Base-by-base conservation (phyloP, 2,329 filamentous ascomycete genomes). In the Diplodia seriata region DNA sequence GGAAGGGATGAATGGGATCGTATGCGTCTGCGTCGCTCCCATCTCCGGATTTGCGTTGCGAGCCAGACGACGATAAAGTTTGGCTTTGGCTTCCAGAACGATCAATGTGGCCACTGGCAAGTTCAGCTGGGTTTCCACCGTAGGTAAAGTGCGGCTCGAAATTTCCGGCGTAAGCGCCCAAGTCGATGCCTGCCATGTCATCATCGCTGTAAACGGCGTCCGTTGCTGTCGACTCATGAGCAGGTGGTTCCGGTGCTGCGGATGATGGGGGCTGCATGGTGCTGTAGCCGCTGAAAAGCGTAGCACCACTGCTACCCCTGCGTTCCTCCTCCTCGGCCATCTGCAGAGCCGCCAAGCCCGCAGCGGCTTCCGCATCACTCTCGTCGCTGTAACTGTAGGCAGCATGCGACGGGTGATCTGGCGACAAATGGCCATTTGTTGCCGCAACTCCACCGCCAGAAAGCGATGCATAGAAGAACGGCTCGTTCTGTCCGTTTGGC, bases 331-430 rank as follows among this genome's bases (percentile, higher is more conserved):
- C 87, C 70, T 97, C 93, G 4, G 93, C 93, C 80, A 94, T 88
- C 68, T 89, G 89, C 85, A 98, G 88, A 71, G 93, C 93, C 75
- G 91, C 87, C 63, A 96, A 81, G 18, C 95, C 94, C 69, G 92
- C 92, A 49, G 91, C 89, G 23, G 91, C 94, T 78, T 97, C 94
- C 0, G 91, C 89, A 75, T 98, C 94, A 75, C 93, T 96, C 61
- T 96, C 93, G 66, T 94, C 91, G 70, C 84, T 79, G 3, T 72
- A 71, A 38, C 49, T 69, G 66, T 78, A 79, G 11, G 70, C 72
- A 5, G 76, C 47, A 23, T 63, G 50, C 73, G 51, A 73, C 72
- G 67, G 68, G 36, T 73, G 70, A n/a, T 66, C 81, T 74, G 70
- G 80, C 75, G 74, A 82, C 12, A 80, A 75, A 70, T 81, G 81